A percentile compares a stretch with the other conserved stretches of the same genome.
phyloP scores from a whole-genome alignment of 2,329 filamentous ascomycete genomes.

The Plectosphaerella plurivora region DNA sequence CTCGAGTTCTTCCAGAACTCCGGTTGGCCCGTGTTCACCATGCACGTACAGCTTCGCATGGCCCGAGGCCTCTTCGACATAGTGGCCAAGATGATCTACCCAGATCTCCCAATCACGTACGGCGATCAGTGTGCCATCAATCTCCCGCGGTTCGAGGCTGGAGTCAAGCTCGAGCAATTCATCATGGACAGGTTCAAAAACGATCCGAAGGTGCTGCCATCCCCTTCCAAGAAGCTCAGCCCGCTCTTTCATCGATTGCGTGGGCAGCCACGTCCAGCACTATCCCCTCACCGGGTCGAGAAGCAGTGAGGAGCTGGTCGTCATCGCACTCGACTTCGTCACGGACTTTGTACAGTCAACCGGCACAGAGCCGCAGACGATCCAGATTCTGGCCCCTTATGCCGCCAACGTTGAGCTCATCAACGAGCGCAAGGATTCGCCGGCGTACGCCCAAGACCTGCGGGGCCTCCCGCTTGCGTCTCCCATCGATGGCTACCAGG shows the following conservation, averaged over 20 bases:
- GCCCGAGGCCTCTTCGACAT: conserved; percentile 13
- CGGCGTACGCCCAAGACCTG: background rate
- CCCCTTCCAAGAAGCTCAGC: too few species aligned
- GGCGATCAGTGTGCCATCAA: conserved; percentile 2
- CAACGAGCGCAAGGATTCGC: background rate
- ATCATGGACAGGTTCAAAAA: background rate
- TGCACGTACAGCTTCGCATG: conserved; percentile 15
- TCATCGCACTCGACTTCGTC: conserved; percentile 12
- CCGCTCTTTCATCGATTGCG: too few species aligned
- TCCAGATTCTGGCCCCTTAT: conserved; percentile 12
- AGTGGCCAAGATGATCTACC: conserved; percentile 10
- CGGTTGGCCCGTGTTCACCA: conserved; percentile 12
- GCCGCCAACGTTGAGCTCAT: conserved; percentile 9
- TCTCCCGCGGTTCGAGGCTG: background rate
- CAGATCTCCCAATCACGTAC: conserved; percentile 7
- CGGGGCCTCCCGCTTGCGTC: conserved; percentile 7
- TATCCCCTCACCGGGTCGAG: too few species aligned
- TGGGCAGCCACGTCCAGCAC: too few species aligned
- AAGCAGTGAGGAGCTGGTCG: conserved; percentile 8
- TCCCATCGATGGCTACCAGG: conserved; percentile 9
- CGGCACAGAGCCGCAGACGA: background rate
- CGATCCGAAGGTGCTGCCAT: too few species aligned
- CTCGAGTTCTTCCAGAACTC: conserved; percentile 9
- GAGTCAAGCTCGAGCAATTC: background rate
- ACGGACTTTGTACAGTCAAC: conserved; percentile 6